These are phyloP conservation scores for Fusarium anthophilum DNA, from an alignment of 2,329 filamentous ascomycete genomes.

Conservation along the genomic window DNA sequence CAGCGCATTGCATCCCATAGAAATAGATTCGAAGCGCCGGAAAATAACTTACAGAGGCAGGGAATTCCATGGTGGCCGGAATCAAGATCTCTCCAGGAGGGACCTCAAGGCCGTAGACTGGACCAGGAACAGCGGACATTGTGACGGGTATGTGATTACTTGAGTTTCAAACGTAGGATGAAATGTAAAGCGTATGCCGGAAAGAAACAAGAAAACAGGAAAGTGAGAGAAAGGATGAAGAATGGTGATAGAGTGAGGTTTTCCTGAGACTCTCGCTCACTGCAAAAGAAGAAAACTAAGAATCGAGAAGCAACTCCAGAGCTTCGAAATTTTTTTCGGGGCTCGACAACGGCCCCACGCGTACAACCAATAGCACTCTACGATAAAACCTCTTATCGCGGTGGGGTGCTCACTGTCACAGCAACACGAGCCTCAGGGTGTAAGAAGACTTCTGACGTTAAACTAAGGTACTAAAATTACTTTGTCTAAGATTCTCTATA, in stretches of 20 bases:
- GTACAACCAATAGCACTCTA: conserved; percentile 37
- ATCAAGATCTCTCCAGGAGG: conserved; percentile 85
- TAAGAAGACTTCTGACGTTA: too few species aligned
- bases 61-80: conserved; percentile 79
- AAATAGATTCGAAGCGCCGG: neutral
- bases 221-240: conserved; percentile 16
- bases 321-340: conserved; percentile 50
- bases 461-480: too few species aligned
- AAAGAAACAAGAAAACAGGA: conserved; percentile 10
- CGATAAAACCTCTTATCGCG: conserved; percentile 48
- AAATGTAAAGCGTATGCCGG: neutral
- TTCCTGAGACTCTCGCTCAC: conserved; percentile 31
- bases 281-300: conserved; percentile 35
- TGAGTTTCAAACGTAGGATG: neutral
- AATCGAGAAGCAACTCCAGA: conserved; percentile 35
- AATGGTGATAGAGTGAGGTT: conserved; percentile 29
- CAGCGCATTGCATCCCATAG: neutral
- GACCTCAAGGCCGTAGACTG: conserved; percentile 92
- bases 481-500: too few species aligned
- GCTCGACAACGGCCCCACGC: conserved; percentile 32
- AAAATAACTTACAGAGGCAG: conserved; percentile 76
- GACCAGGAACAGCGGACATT: conserved; percentile 73
- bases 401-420: conserved; percentile 45
- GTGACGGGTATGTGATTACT: conserved; percentile 36
- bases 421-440: conserved; percentile 37